phyloP scores from a whole-genome alignment of 1,284 basidiomycete species.

The Coniferiporia weirii region DNA sequence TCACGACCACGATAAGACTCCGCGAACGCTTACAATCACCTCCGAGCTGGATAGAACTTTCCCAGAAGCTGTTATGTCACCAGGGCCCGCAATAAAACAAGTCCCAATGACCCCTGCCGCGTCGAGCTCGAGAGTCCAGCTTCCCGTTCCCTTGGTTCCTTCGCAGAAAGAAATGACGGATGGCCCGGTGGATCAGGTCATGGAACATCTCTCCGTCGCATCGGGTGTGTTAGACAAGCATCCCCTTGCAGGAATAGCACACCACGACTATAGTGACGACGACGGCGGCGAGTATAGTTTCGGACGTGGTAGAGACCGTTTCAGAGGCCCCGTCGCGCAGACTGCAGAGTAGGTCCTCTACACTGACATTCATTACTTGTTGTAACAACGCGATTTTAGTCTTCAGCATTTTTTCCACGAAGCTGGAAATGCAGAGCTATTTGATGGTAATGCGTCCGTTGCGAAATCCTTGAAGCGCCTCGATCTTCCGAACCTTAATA shows the following conservation, averaged over 20 bases:
- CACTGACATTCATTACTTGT: slow-evolving; percentile 1
- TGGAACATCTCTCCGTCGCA: not conserved
- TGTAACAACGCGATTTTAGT: slow-evolving; percentile 27
- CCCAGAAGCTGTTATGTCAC: not conserved
- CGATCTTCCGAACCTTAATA: slow-evolving; percentile 36
- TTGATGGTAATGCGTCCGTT: slow-evolving; percentile 50
- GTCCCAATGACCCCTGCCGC: not conserved
- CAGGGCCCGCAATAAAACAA: not conserved
- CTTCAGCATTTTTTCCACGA: slow-evolving; percentile 49
- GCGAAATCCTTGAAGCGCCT: slow-evolving; percentile 44
- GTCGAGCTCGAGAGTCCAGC: not conserved
- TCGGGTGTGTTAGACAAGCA: not conserved
- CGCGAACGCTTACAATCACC: not conserved
- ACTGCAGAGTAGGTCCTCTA: slow-evolving; percentile 40
- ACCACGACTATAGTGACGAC: slow-evolving; percentile 24
- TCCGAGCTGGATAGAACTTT: too few species aligned
- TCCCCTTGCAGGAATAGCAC: slow-evolving; percentile 20
- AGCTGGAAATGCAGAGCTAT: slow-evolving; percentile 50
- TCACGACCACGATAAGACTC: not conserved
- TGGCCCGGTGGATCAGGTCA: not conserved
- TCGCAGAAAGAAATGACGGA: not conserved
- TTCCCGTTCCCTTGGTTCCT: not conserved
- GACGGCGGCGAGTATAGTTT: slow-evolving; percentile 33
- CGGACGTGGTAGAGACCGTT: slow-evolving; percentile 41
- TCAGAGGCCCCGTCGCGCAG: slow-evolving; percentile 39